A percentile compares a stretch with the other conserved stretches of the same genome.
Evolutionary conservation across 1,139 yeast species (phyloP).

Genomic region (Eremothecium gossypii): DNA sequence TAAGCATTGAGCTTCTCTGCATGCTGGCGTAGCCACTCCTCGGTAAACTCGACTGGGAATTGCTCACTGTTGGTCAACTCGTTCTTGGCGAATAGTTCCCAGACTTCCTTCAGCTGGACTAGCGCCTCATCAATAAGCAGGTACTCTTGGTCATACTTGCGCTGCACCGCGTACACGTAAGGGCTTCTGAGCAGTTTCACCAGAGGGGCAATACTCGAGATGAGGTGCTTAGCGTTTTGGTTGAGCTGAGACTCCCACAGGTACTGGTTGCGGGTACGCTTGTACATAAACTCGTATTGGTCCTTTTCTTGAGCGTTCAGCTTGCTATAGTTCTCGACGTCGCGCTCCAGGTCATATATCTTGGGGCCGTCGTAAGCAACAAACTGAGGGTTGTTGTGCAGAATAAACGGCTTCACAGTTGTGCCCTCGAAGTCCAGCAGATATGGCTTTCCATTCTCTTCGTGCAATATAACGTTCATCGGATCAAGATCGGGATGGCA

Average conservation of each 20-base stretch:
- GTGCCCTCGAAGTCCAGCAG: constrained; percentile 79
- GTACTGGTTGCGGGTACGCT: constrained; percentile 84
- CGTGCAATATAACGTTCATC: constrained; percentile 58
- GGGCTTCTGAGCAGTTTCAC: constrained; percentile 60
- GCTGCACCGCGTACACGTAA: constrained; percentile 55
- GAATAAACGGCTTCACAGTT: constrained; percentile 68
- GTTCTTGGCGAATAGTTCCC: constrained; percentile 62
- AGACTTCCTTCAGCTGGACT: constrained; percentile 64
- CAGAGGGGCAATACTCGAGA: constrained; percentile 74
- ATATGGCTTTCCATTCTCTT: constrained; percentile 33
- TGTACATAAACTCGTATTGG: constrained; percentile 77
- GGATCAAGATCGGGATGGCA: constrained; percentile 84
- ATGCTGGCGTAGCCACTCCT: constrained; percentile 46
- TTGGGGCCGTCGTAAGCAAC: constrained; percentile 83
- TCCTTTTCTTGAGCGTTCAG: constrained; percentile 65
- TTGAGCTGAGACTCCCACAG: constrained; percentile 76
- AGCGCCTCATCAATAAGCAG: constrained; percentile 58
- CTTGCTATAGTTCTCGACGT: constrained; percentile 59
- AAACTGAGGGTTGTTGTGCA: constrained; percentile 71
- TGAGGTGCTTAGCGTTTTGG: constrained; percentile 49
- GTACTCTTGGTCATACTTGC: constrained; percentile 54
- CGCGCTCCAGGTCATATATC: constrained; percentile 63
- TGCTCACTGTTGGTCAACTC: constrained; percentile 38
- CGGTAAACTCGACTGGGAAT: constrained; percentile 55
- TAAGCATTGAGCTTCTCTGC: constrained; percentile 52